Base-by-base conservation (phyloP, 139 green algal genomes). In the Chlamydomonas sp. region DNA sequence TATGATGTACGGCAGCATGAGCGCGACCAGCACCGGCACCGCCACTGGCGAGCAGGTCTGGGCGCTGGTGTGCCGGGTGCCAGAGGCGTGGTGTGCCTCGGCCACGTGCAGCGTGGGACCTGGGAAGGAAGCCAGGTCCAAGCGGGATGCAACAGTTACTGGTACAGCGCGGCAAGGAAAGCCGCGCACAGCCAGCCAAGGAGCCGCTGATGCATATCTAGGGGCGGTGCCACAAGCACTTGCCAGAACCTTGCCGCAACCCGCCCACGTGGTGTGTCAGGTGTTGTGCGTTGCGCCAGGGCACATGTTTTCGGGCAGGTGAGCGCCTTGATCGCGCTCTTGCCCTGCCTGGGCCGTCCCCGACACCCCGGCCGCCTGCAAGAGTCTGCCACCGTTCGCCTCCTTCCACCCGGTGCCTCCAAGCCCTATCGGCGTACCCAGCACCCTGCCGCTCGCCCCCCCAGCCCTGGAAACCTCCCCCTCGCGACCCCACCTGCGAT, bases 1-100 rank as follows among this genome's bases (percentile, higher is more conserved):
- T 76, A 96, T 95, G 18, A 93, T 68, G 91, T 97, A 99, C 4
- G 98, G 98, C 79, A 96, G 81, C 16, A 92, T 92, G 60, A 99
- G 88, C 14, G 94, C 94, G 31, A 93, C 49, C 2, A 97, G 91
- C 64, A 98, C 94, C 57, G 69, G 84, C 66, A 64, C 9, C 1
- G 88, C 78, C 58, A 91, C 63, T 7, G 88, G 77, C 20, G 60
- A 49, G 31, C 31, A 49, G 31, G 31, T 49, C 31, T 49, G 31
- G 31, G 31, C 31, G 31, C 31, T 49, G 31, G 31, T 49, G 31
- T 49, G 31, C 31, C 31, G 31, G 63, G 72, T 57, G 83, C 2
- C 82, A 15, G 31, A 0, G 77, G 3, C 5, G 63, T 17, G 57
- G 16, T 2, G 4, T 17, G 1, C 58, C 12, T 8, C n/a, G 49